Evolutionary conservation across 768 basidiomycete species (phyloP), one percentile per base, ranked within the genome.

Genomic region (Psilocybe cyanescens): DNA sequence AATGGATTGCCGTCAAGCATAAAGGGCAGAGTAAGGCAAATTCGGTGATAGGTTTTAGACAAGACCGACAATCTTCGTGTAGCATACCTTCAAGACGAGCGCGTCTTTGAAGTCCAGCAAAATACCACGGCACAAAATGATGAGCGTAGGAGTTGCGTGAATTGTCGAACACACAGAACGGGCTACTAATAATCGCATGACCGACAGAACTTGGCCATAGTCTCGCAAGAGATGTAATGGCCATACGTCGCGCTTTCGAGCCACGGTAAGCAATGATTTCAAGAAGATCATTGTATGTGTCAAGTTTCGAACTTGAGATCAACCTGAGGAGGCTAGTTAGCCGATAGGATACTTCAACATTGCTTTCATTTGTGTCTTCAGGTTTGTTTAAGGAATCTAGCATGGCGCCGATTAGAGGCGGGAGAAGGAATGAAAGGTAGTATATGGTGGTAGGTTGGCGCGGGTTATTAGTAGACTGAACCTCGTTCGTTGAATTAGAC

Each of bases 81-180:
- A 81, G 74, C 39, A 70, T 53, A 19, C 68, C 76, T 64, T 51
- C 74, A 66, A 72, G 75, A 67, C 57, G 70, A 28, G 60, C 65
- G 45, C 52, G 74, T 66, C 44, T 64, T 24, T 37, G 65, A 9
- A 54, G 67, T 45, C 64, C 69, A 62, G 59, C 66, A 62, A 78
- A 92, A 29, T 81, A 76, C 91, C 91, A 93, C 8, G 88, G 85
- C 1, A 85, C 73, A 67, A 92, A 91, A 63, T 90, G 85, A 70
- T 92, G 91, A 2, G 76, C 70, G 59, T 83, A 78, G 1, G 78
- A 73, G 61, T 79, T 77, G 44, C 55, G 55, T 59, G 58, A 9
- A 33, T 24, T 54, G 28, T 55, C 53, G 12, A 44, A 55, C 35
- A 59, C 62, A 7, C 82, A 76, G 28, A 88, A 77, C 2, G 88